A percentile compares a stretch with the other conserved stretches of the same genome.
Evolutionary conservation across 1,139 yeast species (phyloP).

Genomic region (Pichia sp.): DNA sequence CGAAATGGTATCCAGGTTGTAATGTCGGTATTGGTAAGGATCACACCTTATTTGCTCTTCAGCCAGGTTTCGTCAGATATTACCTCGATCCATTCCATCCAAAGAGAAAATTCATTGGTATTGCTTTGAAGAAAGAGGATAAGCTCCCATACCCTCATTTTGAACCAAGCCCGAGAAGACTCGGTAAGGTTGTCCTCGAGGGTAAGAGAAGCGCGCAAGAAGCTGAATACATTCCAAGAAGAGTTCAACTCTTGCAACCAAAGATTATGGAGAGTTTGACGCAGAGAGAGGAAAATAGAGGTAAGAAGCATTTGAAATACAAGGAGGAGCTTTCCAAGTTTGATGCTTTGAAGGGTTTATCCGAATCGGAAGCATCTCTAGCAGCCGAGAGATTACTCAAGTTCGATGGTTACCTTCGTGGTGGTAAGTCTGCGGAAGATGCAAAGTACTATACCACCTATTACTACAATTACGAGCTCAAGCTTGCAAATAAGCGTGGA

Average conservation of each 20-base stretch:
- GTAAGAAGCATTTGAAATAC: slow-evolving; percentile 24
- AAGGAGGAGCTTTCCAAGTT: slow-evolving; percentile 23
- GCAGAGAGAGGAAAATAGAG: slow-evolving; percentile 36
- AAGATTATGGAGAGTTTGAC: slow-evolving; percentile 34
- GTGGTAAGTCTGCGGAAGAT: slow-evolving; percentile 46
- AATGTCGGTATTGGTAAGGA: slow-evolving; percentile 88
- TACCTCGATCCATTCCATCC: slow-evolving; percentile 98
- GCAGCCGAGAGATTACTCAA: slow-evolving; percentile 46
- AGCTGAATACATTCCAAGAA: slow-evolving; percentile 49
- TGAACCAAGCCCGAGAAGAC: slow-evolving; percentile 76
- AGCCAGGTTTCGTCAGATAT: slow-evolving; percentile 89
- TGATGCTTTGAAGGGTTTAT: slow-evolving; percentile 19
- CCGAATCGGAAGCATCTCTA: slow-evolving; percentile 30
- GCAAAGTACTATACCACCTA: slow-evolving; percentile 52
- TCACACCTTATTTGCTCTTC: slow-evolving; percentile 85
- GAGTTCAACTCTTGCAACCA: slow-evolving; percentile 54
- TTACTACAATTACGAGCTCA: slow-evolving; percentile 41
- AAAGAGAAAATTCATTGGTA: slow-evolving; percentile 81
- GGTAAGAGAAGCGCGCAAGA: slow-evolving; percentile 48
- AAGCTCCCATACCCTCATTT: slow-evolving; percentile 84
- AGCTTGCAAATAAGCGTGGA: slow-evolving; percentile 36
- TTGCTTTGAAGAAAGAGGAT: slow-evolving; percentile 60
- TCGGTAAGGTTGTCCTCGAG: slow-evolving; percentile 58
- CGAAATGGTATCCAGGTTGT: slow-evolving; percentile 94
- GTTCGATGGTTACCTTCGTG: slow-evolving; percentile 42